Percentiles rank a stretch among this genome's conserved stretches.
These are phyloP conservation scores for Pestalotiopsis sp. DNA, from an alignment of 2,329 filamentous ascomycete genomes.

Conservation along the genomic window DNA sequence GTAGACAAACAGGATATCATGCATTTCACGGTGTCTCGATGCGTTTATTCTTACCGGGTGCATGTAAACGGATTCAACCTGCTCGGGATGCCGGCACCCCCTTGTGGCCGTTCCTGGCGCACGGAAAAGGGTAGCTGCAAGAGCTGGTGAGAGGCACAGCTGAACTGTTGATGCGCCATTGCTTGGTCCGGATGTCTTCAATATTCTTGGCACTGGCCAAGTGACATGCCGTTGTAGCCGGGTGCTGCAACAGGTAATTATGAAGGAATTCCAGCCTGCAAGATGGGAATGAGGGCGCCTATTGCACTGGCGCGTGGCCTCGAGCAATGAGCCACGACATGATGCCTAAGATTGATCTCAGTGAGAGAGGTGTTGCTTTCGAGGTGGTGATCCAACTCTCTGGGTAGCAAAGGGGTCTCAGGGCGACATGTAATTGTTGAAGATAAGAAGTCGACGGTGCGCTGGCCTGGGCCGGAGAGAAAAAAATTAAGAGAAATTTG, in stretches of 20 bases:
- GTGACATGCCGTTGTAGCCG: slow-evolving; percentile 2
- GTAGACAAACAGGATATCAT: too few species aligned
- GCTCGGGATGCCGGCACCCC: neutral
- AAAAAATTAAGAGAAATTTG: neutral
- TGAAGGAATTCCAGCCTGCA: neutral
- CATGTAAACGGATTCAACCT: too few species aligned
- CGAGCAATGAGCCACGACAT: too few species aligned
- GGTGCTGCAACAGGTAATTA: neutral
- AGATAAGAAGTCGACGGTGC: too few species aligned
- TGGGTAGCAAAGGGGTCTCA: too few species aligned
- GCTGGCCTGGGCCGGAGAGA: too few species aligned
- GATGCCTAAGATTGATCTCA: too few species aligned
- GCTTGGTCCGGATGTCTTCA: neutral
- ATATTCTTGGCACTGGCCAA: slow-evolving; percentile 4
- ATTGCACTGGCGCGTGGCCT: too few species aligned
- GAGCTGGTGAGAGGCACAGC: neutral
- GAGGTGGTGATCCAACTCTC: too few species aligned
- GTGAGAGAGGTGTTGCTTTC: too few species aligned
- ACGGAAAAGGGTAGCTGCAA: neutral
- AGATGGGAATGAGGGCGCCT: neutral
- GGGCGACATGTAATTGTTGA: too few species aligned
- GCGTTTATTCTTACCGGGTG: neutral
- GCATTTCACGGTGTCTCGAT: neutral
- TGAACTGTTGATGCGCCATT: neutral
- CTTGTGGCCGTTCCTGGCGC: neutral